Conservation (phyloP, 345 rosid species). For the Hypericum androsaemum region DNA sequence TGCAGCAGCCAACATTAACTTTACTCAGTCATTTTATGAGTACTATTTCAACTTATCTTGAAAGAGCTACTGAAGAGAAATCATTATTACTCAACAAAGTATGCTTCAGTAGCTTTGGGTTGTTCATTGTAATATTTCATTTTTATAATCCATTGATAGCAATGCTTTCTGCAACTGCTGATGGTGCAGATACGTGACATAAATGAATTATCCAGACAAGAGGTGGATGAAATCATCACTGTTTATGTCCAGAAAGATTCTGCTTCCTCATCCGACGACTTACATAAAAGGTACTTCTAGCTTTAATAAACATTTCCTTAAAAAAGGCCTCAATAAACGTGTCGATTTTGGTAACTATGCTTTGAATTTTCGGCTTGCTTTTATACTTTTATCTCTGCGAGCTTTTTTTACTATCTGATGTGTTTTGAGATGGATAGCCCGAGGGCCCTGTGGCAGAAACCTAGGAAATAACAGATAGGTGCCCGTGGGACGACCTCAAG, state of each 20-base stretch:
- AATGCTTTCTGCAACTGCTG: not conserved
- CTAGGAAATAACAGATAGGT: no score
- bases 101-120: not conserved
- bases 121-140: slow-evolving; percentile 4
- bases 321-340: no score
- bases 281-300: slow-evolving; percentile 58
- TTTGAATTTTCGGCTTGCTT: no score
- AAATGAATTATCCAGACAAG: slow-evolving; percentile 91
- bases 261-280: slow-evolving; percentile 58
- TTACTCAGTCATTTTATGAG: slow-evolving; percentile 55
- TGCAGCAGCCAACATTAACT: slow-evolving; percentile 63
- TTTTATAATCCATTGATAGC: not conserved
- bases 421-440: no score
- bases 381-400: no score
- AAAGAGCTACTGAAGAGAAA: slow-evolving; percentile 84
- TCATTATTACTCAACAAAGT: slow-evolving; percentile 77
- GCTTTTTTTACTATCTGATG: no score
- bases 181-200: slow-evolving; percentile 65
- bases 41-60: slow-evolving; percentile 55
- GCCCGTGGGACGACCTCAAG: no score
- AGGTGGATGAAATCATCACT: slow-evolving; percentile 78
- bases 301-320: no score
- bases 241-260: slow-evolving; percentile 49
- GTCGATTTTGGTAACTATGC: no score
- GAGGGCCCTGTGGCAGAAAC: no score